These are phyloP conservation scores for Lathyrus sativus DNA, from an alignment of 306 rosid genomes.

Conservation along the genomic window DNA sequence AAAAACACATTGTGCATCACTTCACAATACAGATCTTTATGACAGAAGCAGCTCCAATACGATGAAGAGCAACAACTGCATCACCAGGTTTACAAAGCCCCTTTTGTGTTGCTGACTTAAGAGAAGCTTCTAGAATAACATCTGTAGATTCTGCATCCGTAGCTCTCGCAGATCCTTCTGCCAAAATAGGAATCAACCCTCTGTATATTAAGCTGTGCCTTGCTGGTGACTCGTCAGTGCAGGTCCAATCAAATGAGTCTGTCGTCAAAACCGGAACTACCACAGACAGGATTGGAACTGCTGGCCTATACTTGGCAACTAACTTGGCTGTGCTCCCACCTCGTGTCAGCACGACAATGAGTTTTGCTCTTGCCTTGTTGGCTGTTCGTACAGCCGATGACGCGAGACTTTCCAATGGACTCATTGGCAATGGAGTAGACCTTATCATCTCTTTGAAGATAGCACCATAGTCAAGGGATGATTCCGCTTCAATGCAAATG, in stretches of 20 bases:
- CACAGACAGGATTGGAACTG: slow-evolving; percentile 89
- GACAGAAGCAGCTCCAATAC: slow-evolving; percentile 82
- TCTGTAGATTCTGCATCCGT: slow-evolving; percentile 99
- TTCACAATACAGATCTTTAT: slow-evolving; percentile 92
- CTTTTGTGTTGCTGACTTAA: slow-evolving; percentile 73
- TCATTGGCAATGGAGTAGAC: slow-evolving; percentile 95
- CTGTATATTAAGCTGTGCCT: slow-evolving; percentile 92
- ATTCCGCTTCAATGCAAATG: slow-evolving; percentile 90
- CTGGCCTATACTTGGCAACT: slow-evolving; percentile 93
- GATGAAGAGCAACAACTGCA: slow-evolving; percentile 91
- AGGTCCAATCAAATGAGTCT: slow-evolving; percentile 87
- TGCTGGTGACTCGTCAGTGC: slow-evolving; percentile 91
- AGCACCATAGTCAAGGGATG: slow-evolving; percentile 88
- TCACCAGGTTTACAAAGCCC: slow-evolving; percentile 80
- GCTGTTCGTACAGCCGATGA: slow-evolving; percentile 95
- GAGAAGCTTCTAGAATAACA: slow-evolving; percentile 86
- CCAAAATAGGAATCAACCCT: slow-evolving; percentile 88
- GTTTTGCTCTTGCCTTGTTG: slow-evolving; percentile 86
- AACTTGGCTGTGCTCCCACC: slow-evolving; percentile 89
- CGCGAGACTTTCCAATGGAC: slow-evolving; percentile 97
- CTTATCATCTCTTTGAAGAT: slow-evolving; percentile 93
- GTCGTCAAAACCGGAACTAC: slow-evolving; percentile 94
- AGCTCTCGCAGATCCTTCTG: slow-evolving; percentile 94
- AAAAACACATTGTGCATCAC: slow-evolving; percentile 39
- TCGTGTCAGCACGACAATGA: slow-evolving; percentile 86